phyloP scores from a whole-genome alignment of 2,329 filamentous ascomycete genomes.

The Verticillium isaacii region DNA sequence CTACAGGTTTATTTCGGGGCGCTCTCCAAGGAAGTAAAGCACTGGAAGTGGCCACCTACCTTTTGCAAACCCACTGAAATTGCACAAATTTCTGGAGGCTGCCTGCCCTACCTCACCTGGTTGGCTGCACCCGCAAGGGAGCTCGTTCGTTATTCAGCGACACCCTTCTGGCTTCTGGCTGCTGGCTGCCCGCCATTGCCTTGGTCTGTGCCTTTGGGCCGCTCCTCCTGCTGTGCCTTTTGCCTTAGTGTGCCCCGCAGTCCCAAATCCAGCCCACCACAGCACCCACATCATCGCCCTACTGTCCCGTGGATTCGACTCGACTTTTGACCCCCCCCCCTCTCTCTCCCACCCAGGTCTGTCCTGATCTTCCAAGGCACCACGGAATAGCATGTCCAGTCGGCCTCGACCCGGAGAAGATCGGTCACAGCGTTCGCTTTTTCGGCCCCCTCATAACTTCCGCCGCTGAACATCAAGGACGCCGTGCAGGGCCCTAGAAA shows the following conservation, averaged over 20 bases:
- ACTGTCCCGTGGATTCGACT: background rate
- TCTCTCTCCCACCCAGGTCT: background rate
- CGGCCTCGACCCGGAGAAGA: conserved; percentile 1
- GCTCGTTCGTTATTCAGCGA: background rate
- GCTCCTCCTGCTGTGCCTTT: background rate
- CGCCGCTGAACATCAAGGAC: background rate
- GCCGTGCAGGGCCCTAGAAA: background rate
- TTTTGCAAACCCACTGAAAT: no score
- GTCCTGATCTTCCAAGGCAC: background rate
- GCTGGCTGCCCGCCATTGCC: background rate
- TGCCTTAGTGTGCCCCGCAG: background rate
- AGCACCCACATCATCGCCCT: background rate
- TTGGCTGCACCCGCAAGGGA: background rate
- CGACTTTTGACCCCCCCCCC: background rate
- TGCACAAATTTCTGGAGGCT: no score
- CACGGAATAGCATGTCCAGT: conserved; percentile 7
- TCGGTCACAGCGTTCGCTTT: background rate
- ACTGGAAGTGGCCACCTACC: no score
- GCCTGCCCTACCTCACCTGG: no score
- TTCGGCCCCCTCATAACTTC: background rate
- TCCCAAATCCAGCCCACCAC: background rate
- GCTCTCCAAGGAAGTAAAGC: no score
- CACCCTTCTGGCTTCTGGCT: background rate
- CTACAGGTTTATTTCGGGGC: no score
- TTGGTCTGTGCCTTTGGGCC: background rate